These are phyloP conservation scores for Logfia minima DNA, from an alignment of 129 eudicot species.

Conservation along the genomic window DNA sequence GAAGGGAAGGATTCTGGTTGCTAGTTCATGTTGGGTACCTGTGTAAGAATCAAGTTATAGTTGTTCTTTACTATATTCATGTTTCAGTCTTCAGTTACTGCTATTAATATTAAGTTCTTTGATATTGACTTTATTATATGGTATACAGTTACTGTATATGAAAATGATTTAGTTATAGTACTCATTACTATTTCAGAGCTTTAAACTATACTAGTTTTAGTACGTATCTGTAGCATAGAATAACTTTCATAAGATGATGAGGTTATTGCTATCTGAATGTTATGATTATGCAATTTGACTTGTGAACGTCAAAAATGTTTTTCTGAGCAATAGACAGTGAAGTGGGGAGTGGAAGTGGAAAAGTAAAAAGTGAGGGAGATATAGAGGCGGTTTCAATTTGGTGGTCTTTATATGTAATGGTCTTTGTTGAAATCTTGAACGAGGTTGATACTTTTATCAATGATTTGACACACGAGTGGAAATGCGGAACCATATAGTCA, in stretches of 20 bases:
- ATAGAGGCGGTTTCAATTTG: neutral
- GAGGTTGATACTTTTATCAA: neutral
- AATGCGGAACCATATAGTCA: neutral
- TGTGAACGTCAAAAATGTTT: neutral
- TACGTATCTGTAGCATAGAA: neutral
- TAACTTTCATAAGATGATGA: neutral
- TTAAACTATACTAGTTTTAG: neutral
- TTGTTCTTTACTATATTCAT: neutral
- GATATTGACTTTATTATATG: neutral
- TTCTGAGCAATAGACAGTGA: neutral
- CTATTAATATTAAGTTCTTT: neutral
- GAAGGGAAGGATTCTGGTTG: slow-evolving; percentile 61
- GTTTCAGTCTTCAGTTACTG: neutral
- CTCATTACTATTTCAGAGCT: neutral
- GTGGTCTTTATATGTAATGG: neutral
- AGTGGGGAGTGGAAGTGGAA: neutral
- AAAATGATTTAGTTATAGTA: neutral
- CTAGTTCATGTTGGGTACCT: slow-evolving; percentile 67
- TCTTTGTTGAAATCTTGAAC: neutral
- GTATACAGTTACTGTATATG: neutral
- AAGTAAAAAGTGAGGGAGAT: no score
- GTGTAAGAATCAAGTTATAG: slow-evolving; percentile 20
- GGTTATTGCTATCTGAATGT: neutral
- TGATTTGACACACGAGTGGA: neutral
- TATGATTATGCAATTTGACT: neutral